Evolutionary conservation across 768 basidiomycete species (phyloP).

Genomic region (Russula dissimulans): DNA sequence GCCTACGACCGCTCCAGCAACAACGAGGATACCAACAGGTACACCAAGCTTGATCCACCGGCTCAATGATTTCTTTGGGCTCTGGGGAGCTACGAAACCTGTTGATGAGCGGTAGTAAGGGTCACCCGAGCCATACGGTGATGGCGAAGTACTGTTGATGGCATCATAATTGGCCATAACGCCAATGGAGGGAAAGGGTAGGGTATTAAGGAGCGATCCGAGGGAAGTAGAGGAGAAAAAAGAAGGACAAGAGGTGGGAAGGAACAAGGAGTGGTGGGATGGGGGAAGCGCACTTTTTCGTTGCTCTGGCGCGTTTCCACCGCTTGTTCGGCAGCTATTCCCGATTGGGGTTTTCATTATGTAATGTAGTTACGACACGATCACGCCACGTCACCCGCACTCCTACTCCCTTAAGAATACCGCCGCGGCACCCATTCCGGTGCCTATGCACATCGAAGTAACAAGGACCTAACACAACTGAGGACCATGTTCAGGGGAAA

Average conservation of each 20-base stretch:
- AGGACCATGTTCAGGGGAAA: neutral
- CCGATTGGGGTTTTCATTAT: too few relatives aligned
- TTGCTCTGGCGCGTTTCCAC: too few relatives aligned
- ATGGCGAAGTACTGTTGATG: slow-evolving; percentile 20
- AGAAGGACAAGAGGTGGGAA: slow-evolving; percentile 11
- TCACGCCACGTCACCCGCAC: too few relatives aligned
- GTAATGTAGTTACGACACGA: neutral
- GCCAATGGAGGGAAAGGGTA: slow-evolving; percentile 14
- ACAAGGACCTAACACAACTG: slow-evolving; percentile 48
- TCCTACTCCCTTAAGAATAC: slow-evolving; percentile 53
- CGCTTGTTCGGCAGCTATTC: too few relatives aligned
- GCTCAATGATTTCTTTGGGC: slow-evolving; percentile 45
- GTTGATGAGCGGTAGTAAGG: slow-evolving; percentile 63
- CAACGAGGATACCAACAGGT: slow-evolving; percentile 53
- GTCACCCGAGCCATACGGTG: slow-evolving; percentile 53
- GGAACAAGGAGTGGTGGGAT: neutral
- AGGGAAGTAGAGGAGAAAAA: slow-evolving; percentile 14
- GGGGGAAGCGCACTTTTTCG: neutral
- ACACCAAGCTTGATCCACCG: slow-evolving; percentile 72
- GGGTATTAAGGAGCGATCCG: neutral
- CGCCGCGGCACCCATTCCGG: slow-evolving; percentile 86
- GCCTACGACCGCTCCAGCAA: slow-evolving; percentile 62
- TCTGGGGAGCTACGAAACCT: slow-evolving; percentile 50
- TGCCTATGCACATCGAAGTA: slow-evolving; percentile 86
- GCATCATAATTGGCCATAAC: slow-evolving; percentile 36